Conservation (phyloP, 2,329 filamentous ascomycete genomes). For the Didymella keratinophila region DNA sequence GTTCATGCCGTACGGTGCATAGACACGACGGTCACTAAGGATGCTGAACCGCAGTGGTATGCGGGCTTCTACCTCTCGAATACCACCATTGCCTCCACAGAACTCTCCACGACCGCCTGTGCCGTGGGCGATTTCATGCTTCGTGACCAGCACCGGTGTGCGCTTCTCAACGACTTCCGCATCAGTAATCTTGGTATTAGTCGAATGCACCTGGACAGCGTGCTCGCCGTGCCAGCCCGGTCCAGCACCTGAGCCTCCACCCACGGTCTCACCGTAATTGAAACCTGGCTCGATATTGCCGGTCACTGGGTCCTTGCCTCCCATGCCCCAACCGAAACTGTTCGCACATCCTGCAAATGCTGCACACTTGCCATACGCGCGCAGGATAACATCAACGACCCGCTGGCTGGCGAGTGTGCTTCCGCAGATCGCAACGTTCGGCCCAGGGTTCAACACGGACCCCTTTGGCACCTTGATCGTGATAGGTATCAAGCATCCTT, state of each 20-base stretch:
- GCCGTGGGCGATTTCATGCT: not conserved
- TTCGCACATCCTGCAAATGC: not conserved
- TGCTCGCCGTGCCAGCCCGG: not conserved
- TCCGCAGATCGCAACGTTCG: not conserved
- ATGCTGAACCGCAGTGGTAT: not conserved
- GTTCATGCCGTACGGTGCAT: not conserved
- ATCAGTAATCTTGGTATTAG: not conserved
- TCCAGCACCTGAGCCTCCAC: not conserved
- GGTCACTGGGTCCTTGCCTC: not conserved
- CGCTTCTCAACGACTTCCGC: not conserved
- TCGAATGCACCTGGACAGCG: not conserved
- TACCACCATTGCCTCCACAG: not conserved
- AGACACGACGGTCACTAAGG: not conserved
- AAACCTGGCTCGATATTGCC: not conserved
- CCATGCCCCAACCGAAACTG: not conserved
- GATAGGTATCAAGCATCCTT: too few species aligned
- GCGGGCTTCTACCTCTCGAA: not conserved
- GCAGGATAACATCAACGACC: not conserved
- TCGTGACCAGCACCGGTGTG: not conserved
- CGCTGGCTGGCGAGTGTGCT: not conserved
- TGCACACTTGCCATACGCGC: not conserved
- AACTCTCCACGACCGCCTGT: not conserved
- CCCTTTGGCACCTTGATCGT: too few species aligned
- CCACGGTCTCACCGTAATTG: not conserved
- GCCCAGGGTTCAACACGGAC: too few species aligned